Percentiles rank a stretch among this genome's conserved stretches.
Evolutionary conservation across 495 filamentous ascomycete species (phyloP).

Genomic region (Hypoxylon lienhwacheense): DNA sequence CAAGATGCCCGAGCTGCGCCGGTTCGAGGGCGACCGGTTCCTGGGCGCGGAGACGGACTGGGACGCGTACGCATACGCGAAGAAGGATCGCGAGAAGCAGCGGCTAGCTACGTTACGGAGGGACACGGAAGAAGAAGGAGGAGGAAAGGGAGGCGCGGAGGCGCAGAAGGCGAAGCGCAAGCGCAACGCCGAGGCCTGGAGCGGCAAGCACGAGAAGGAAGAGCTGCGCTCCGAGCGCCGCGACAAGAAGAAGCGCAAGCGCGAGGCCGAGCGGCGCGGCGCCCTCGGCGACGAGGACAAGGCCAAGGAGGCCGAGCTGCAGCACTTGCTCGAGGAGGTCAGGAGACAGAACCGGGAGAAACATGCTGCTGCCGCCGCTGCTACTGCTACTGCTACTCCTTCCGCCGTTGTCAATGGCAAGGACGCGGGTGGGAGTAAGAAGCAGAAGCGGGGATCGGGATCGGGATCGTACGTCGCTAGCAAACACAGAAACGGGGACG

Average conservation of each 20-base stretch:
- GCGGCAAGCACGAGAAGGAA: slow-evolving; percentile 71
- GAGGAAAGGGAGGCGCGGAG: slow-evolving; percentile 64
- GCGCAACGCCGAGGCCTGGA: slow-evolving; percentile 74
- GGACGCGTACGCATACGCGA: slow-evolving; percentile 66
- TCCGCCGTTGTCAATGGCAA: no score
- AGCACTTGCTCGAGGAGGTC: slow-evolving; percentile 72
- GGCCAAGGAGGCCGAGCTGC: slow-evolving; percentile 67
- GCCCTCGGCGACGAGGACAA: slow-evolving; percentile 76
- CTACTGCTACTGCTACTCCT: slow-evolving; percentile 3
- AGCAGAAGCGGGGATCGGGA: slow-evolving; percentile 23
- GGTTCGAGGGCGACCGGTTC: slow-evolving; percentile 63
- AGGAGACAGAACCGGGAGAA: slow-evolving; percentile 58
- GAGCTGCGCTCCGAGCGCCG: slow-evolving; percentile 65
- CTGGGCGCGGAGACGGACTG: slow-evolving; percentile 64
- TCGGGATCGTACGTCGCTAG: no score
- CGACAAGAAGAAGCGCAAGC: slow-evolving; percentile 72
- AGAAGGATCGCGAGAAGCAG: slow-evolving; percentile 73
- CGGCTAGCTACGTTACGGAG: slow-evolving; percentile 52
- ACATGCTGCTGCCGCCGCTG: slow-evolving; percentile 24
- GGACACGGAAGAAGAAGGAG: slow-evolving; percentile 31
- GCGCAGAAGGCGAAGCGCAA: slow-evolving; percentile 51
- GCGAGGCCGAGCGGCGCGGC: slow-evolving; percentile 67
- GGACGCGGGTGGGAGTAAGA: no score
- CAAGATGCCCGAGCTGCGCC: slow-evolving; percentile 89
- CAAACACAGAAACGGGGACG: no score